phyloP scores from a whole-genome alignment of 805 yeast genomes.

The Sungouiella thailandica region DNA sequence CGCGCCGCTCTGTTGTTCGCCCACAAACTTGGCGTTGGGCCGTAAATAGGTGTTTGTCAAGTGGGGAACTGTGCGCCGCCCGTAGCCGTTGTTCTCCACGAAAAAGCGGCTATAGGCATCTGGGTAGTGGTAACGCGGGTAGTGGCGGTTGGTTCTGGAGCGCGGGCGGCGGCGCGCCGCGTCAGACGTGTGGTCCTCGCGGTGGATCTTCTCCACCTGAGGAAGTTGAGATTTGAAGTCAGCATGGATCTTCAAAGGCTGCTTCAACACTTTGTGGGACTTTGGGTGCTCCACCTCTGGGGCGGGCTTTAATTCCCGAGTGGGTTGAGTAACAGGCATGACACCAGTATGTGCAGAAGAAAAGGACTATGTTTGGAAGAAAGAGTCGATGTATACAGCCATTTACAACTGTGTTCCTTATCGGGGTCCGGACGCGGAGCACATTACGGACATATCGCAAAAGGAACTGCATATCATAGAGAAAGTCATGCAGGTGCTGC shows the following conservation, averaged over 20 bases:
- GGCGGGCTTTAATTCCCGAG: slow-evolving; percentile 1
- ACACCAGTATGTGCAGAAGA: background rate
- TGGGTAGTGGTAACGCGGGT: background rate
- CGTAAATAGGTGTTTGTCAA: slow-evolving; percentile 45
- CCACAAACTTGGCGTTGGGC: slow-evolving; percentile 59
- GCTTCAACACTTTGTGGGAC: background rate
- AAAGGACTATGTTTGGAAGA: background rate
- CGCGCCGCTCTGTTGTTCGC: slow-evolving; percentile 67
- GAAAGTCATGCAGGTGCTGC: too few relatives aligned
- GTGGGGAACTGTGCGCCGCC: slow-evolving; percentile 10
- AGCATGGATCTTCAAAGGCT: background rate
- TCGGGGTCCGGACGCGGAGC: slow-evolving; percentile 1
- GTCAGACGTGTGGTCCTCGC: background rate
- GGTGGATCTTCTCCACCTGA: background rate
- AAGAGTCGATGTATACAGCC: background rate
- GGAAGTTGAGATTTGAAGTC: background rate
- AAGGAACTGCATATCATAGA: too few relatives aligned
- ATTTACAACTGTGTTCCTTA: background rate
- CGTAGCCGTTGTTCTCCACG: slow-evolving; percentile 3
- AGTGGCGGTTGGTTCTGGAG: background rate
- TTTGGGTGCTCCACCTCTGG: background rate
- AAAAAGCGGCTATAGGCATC: slow-evolving; percentile 9
- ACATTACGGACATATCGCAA: background rate
- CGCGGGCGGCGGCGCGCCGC: background rate
- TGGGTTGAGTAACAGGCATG: slow-evolving; percentile 4